Base-by-base conservation (phyloP, 371 early-diverging fungal genomes). In the Mortierella sp. region DNA sequence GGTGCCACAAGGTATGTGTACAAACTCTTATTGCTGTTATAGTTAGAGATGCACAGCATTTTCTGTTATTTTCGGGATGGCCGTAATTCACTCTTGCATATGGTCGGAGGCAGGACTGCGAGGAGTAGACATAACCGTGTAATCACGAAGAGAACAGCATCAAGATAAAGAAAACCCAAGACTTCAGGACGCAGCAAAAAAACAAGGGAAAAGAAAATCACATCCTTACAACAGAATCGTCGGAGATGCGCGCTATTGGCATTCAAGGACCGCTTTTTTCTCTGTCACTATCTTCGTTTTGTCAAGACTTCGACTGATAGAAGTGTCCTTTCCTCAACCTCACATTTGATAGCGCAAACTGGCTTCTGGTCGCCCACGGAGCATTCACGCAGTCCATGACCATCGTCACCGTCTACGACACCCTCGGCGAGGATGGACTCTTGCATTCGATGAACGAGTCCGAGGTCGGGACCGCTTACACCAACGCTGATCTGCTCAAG, bases 371-470 rank as follows among this genome's bases (percentile, higher is more conserved):
- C 3, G 88, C 92, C 26, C 89, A 90, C 64, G 87, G 84, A 21
- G 70, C 83, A 32, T 93, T 89, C 69, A 80, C 89, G 6, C 94
- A 93, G 68, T 78, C 79, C 39, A 79, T 89, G 60, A 87, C 89
- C 32, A 89, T 94, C 78, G 90, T 93, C 19, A 95, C 95, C 19
- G 93, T 91, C 2, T 94, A 95, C 78, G 94, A 93, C 55, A 94
- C 94, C 4, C 85, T 97, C 32, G 97, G 96, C 27, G 92, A 91
- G 65, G 94, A 93, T 11, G 95, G 94, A 24, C 84, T 94, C 32
- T 68, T 89, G 37, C 93, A 91, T 65, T 91, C 93, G 11, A 90
- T 96, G 79, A 93, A 92, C 67, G 92, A 96, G 73, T 83, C 93
- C 23, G 92, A 90, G 68, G 90, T 92, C 32, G 82, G 84, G n/a